A percentile compares a stretch with the other conserved stretches of the same genome.
These are phyloP conservation scores for Aechmea fasciata DNA, from an alignment of 176 grass and related monocot species.

Conservation along the genomic window DNA sequence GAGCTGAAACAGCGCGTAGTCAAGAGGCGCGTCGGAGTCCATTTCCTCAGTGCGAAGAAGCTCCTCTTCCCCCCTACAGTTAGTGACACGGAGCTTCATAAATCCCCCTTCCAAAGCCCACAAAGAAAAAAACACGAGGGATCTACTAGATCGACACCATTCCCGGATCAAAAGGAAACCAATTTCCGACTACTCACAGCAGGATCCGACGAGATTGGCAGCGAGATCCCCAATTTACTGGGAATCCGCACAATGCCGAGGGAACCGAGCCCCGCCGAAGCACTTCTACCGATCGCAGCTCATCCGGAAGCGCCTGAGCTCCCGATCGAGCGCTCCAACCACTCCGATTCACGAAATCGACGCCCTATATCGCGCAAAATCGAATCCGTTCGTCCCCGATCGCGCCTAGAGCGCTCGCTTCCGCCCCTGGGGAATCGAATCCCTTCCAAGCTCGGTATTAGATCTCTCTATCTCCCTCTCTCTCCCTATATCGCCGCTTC, in stretches of 20 bases:
- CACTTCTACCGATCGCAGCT: neutral
- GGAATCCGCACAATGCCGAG: neutral
- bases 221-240: slow-evolving; percentile 20
- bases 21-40: slow-evolving; percentile 62
- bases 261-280: neutral
- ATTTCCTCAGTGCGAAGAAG: slow-evolving; percentile 20
- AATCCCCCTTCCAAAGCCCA: no score
- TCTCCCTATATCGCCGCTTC: slow-evolving; percentile 2
- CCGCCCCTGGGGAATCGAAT: slow-evolving; percentile 13
- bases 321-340: neutral
- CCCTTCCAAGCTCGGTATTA: neutral
- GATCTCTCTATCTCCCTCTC: neutral
- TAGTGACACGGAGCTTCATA: no score
- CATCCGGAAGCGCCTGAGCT: neutral
- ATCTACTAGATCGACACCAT: slow-evolving; percentile 25
- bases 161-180: slow-evolving; percentile 1
- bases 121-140: slow-evolving; percentile 8
- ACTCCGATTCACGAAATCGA: neutral
- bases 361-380: no score
- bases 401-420: neutral
- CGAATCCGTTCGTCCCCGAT: no score
- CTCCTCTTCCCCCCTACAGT: slow-evolving; percentile 3
- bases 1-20: slow-evolving; percentile 90
- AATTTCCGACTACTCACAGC: slow-evolving; percentile 2
- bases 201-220: slow-evolving; percentile 11